phyloP scores from a whole-genome alignment of 345 rosid genomes.

The Hevea brasiliensis region DNA sequence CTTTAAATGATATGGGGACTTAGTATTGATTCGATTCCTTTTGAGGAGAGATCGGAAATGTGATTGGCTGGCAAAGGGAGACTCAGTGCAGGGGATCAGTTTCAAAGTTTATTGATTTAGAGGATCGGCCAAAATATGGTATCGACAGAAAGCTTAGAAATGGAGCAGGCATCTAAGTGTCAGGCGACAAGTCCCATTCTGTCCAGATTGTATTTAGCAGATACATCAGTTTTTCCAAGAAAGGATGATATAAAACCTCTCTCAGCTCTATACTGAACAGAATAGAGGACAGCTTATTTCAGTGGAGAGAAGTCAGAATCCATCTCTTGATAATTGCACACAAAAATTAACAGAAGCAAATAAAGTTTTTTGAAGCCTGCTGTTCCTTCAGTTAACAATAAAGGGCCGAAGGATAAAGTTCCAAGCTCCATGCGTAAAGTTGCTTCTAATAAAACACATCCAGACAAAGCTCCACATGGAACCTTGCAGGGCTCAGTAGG shows the following conservation, averaged over 20 bases:
- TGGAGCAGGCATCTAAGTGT: conserved; percentile 39
- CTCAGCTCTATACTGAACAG: conserved; percentile 46
- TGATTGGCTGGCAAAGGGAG: too few species aligned
- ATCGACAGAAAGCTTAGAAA: conserved; percentile 43
- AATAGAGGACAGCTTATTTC: conserved; percentile 28
- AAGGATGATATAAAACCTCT: conserved; percentile 83
- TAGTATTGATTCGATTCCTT: too few species aligned
- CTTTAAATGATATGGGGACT: too few species aligned
- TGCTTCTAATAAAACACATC: conserved; percentile 35
- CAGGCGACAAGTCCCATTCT: conserved; percentile 67
- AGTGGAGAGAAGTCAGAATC: conserved; percentile 31
- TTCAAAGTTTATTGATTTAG: too few species aligned
- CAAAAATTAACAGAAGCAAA: conserved; percentile 38
- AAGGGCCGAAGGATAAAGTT: conserved; percentile 43
- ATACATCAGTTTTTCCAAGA: conserved; percentile 92
- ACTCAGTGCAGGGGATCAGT: too few species aligned
- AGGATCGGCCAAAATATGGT: too few species aligned
- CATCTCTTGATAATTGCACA: conserved; percentile 33
- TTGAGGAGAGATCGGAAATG: too few species aligned
- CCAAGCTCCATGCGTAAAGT: conserved; percentile 40
- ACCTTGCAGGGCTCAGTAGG: conserved; percentile 25
- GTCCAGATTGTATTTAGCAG: conserved; percentile 92
- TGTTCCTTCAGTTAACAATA: conserved; percentile 33
- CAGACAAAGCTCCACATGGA: conserved; percentile 34
- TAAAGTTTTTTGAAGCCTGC: conserved; percentile 42